These are phyloP conservation scores for Aspergillus kassunensis DNA, from an alignment of 495 filamentous ascomycete species.

Conservation along the genomic window DNA sequence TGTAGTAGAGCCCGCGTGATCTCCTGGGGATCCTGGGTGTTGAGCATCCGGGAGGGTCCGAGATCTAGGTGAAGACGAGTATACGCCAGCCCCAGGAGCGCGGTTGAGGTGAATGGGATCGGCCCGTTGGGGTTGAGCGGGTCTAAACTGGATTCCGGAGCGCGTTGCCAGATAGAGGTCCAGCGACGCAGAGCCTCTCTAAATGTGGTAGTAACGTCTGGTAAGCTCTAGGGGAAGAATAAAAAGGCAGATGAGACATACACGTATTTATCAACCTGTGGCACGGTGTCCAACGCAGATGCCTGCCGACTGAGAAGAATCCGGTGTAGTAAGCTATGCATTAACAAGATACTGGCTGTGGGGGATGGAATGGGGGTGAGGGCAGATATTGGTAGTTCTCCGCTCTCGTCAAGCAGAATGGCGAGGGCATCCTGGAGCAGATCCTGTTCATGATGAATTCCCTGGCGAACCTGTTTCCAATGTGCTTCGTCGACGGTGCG, in stretches of 20 bases:
- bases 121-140: slow-evolving; percentile 33
- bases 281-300: no score
- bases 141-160: slow-evolving; percentile 30
- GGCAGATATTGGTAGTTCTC: background rate
- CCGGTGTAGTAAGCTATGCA: slow-evolving; percentile 58
- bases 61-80: slow-evolving; percentile 30
- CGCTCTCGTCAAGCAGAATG: background rate
- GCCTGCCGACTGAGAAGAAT: slow-evolving; percentile 39
- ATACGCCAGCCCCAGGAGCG: slow-evolving; percentile 34
- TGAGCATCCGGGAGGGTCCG: slow-evolving; percentile 24
- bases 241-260: no score
- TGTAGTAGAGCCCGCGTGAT: slow-evolving; percentile 16
- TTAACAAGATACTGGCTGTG: slow-evolving; percentile 56
- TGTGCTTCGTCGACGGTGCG: slow-evolving; percentile 4
- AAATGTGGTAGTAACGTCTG: background rate
- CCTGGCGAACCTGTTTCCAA: slow-evolving; percentile 10
- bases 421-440: slow-evolving; percentile 19
- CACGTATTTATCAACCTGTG: no score
- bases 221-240: no score
- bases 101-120: slow-evolving; percentile 36
- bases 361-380: slow-evolving; percentile 35
- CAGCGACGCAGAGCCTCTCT: slow-evolving; percentile 43
- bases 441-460: slow-evolving; percentile 10
- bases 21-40: slow-evolving; percentile 22
- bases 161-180: slow-evolving; percentile 32